Percentiles rank a stretch among this genome's conserved stretches.
Conservation (phyloP, 495 filamentous ascomycete genomes). For the Hyphodiscus hymeniophilus region DNA sequence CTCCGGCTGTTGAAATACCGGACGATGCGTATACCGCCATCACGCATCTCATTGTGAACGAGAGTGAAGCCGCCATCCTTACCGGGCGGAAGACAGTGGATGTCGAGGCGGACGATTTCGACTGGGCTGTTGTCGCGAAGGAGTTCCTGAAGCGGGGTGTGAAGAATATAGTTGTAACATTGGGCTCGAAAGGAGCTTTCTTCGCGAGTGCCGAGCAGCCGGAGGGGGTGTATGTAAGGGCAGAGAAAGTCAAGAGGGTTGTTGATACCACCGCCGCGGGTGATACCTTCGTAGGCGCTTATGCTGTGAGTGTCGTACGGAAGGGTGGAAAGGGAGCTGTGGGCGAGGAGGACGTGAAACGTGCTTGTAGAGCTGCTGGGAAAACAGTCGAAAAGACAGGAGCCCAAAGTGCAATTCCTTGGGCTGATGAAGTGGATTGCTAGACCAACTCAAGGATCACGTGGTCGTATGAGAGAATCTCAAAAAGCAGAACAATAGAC, state of each 20-base stretch:
- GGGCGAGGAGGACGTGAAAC: constrained; percentile 45
- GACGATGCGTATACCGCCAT: constrained; percentile 57
- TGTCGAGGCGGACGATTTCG: constrained; percentile 39
- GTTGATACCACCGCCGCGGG: constrained; percentile 93
- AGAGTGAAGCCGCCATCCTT: constrained; percentile 78
- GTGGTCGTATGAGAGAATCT: no score
- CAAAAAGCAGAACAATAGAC: no score
- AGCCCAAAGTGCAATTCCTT: constrained; percentile 85
- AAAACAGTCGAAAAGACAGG: constrained; percentile 69
- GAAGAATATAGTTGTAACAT: constrained; percentile 69
- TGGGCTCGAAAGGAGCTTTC: constrained; percentile 71
- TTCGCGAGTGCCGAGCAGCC: constrained; percentile 43
- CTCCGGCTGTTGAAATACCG: constrained; percentile 62
- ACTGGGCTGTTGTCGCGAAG: constrained; percentile 34
- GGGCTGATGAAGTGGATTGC: constrained; percentile 61
- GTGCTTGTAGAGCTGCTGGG: constrained; percentile 67
- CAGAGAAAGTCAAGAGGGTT: constrained; percentile 55
- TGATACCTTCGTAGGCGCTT: constrained; percentile 88
- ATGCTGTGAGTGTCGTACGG: constrained; percentile 60
- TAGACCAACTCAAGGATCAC: no score
- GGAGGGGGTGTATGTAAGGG: constrained; percentile 37
- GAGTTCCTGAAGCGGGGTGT: constrained; percentile 62
- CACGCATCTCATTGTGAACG: constrained; percentile 81
- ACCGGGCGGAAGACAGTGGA: constrained; percentile 35
- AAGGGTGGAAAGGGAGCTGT: constrained; percentile 25